These are phyloP conservation scores for Russula sp. DNA, from an alignment of 768 basidiomycete species.

Conservation along the genomic window DNA sequence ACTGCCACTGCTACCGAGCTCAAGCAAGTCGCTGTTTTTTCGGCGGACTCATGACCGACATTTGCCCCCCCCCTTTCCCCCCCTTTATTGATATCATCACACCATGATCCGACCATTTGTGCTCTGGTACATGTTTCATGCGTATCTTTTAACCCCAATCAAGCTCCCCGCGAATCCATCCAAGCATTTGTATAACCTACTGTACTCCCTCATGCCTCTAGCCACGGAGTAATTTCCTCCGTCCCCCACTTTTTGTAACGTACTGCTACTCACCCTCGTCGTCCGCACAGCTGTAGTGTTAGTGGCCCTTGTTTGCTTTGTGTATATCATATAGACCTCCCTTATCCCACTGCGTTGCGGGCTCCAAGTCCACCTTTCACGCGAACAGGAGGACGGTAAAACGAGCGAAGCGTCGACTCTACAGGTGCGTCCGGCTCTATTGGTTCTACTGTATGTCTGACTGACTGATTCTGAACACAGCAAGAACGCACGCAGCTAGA, in stretches of 20 bases:
- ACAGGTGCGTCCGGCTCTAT: too few species aligned
- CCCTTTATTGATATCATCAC: neutral
- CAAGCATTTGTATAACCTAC: neutral
- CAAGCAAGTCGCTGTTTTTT: neutral
- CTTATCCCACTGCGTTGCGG: too few species aligned
- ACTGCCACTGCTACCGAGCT: too few species aligned
- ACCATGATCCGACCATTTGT: neutral
- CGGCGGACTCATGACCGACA: neutral
- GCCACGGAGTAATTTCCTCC: neutral
- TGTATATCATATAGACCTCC: slow-evolving; percentile 1
- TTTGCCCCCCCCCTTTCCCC: neutral
- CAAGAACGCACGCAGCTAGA: too few species aligned
- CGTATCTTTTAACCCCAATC: neutral
- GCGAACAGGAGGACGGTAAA: too few species aligned
- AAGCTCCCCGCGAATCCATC: neutral
- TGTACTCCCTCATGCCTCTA: neutral
- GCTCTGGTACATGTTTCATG: neutral
- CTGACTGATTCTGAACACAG: too few species aligned
- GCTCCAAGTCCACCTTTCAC: neutral
- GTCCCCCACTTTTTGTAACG: neutral
- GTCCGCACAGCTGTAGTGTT: slow-evolving; percentile 11
- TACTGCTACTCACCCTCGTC: neutral
- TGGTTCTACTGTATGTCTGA: too few species aligned
- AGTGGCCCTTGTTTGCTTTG: neutral
- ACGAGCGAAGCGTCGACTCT: too few species aligned